These are phyloP conservation scores for Candida michaelii DNA, from an alignment of 805 yeast species.

Conservation along the genomic window DNA sequence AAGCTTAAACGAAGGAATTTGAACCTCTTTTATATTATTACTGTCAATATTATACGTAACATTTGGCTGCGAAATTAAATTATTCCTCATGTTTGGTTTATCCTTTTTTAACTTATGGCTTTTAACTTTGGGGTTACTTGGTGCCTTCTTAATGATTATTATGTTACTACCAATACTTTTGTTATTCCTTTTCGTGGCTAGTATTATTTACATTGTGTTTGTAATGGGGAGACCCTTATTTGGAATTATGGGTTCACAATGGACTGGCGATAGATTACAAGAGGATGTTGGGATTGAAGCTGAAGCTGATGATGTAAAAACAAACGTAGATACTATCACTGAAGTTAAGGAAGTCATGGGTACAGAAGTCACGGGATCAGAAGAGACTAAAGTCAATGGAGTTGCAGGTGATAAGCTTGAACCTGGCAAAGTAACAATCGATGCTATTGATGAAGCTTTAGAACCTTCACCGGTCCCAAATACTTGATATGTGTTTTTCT, in stretches of 20 bases:
- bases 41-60: not conserved
- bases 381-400: too few species aligned
- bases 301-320: too few species aligned
- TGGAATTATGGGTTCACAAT: constrained; percentile 1
- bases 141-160: constrained; percentile 1
- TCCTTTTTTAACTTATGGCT: constrained; percentile 8
- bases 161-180: not conserved
- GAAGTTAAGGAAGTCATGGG: too few species aligned
- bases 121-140: not conserved
- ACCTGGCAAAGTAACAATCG: too few species aligned
- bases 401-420: too few species aligned
- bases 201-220: not conserved
- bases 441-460: too few species aligned
- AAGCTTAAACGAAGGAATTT: too few species aligned
- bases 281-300: not conserved
- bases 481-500: too few species aligned
- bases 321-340: too few species aligned
- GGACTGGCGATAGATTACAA: not conserved
- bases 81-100: constrained; percentile 8
- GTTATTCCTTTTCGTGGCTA: not conserved
- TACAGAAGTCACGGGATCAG: too few species aligned
- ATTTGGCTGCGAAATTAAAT: constrained; percentile 7
- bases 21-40: not conserved
- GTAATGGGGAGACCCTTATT: not conserved
- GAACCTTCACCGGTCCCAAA: too few species aligned